Evolutionary conservation across 495 filamentous ascomycete species (phyloP).

Genomic region (Podospora comata): DNA sequence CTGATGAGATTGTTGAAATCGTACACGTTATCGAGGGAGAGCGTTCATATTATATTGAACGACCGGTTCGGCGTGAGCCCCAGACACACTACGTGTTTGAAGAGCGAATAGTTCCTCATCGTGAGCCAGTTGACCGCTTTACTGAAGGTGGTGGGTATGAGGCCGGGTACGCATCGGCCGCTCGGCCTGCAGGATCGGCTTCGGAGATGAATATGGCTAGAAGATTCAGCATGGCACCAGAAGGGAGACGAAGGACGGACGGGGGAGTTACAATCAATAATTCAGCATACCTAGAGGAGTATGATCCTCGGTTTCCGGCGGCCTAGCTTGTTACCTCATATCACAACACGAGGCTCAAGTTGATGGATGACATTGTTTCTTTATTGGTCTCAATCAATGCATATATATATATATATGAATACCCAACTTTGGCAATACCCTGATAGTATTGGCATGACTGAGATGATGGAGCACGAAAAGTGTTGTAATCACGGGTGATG

Average conservation of each 20-base stretch:
- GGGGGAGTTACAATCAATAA: conserved; percentile 19
- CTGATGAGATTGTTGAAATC: conserved; percentile 42
- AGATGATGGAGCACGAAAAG: no score
- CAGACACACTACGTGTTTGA: conserved; percentile 23
- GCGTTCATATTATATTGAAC: conserved; percentile 39
- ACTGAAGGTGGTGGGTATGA: background rate
- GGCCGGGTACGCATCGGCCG: background rate
- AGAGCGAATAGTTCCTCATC: conserved; percentile 12
- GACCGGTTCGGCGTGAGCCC: conserved; percentile 37
- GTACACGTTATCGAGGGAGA: conserved; percentile 45
- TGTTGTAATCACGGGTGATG: no score
- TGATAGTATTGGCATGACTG: no score
- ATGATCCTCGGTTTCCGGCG: conserved; percentile 38
- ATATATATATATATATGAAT: background rate
- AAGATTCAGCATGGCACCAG: conserved; percentile 2
- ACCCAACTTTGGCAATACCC: no score
- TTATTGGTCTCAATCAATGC: background rate
- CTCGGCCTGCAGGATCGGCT: conserved; percentile 1
- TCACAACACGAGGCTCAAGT: background rate
- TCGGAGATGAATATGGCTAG: background rate
- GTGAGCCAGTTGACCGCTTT: conserved; percentile 15
- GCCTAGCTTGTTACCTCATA: conserved; percentile 11
- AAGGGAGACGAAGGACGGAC: conserved; percentile 7
- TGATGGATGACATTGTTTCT: background rate
- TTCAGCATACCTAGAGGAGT: conserved; percentile 37